Evolutionary conservation across 1,284 basidiomycete genomes (phyloP), one percentile per base, ranked within the genome.

Genomic region (Lignosus rhinocerotis): DNA sequence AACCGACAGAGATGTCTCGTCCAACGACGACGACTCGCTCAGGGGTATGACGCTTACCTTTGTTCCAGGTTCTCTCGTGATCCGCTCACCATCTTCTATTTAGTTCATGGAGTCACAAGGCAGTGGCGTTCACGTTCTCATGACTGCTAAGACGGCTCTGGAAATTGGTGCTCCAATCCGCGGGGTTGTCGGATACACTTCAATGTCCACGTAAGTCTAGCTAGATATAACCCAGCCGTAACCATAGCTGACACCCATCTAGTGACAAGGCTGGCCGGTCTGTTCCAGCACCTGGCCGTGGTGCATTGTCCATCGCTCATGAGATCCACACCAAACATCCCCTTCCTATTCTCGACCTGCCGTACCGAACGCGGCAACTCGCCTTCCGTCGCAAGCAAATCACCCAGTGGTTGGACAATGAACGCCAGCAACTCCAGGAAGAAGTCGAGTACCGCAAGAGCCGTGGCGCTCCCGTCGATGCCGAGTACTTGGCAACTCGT

Each of bases 41-140:
- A 70, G 95, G 96, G 64, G 88, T 91, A 70, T 67, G 86, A 76
- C 17, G 51, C 39, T 51, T 30, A 42, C 58, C 53, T 7, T 36
- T 33, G 16, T 42, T 55, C 39, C 50, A 51, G 33, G 12, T 14
- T 42, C 17, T 14, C 31, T 45, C 58, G 36, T 56, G 19, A 43
- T 51, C 63, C 52, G 63, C 68, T 56, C 11, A 57, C 31, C 25
- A 25, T 25, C 10, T 44, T 47, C 52, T 47, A 46, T 57, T 1
- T 53, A 90, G 86, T 96, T 96, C 78, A 96, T 99, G 96, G 96
- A 99, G 76, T 87, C 94, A 30, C 94, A 97, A 78, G 96, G 96
- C 63, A 92, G 91, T 65, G 97, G 96, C 79, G 93, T 98, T 17
- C 96, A 98, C 70, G 88, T 99, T 49, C 83, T 98, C 64, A 99